These are phyloP conservation scores for Penicillium mononematosum DNA, from an alignment of 495 filamentous ascomycete genomes.

Conservation along the genomic window DNA sequence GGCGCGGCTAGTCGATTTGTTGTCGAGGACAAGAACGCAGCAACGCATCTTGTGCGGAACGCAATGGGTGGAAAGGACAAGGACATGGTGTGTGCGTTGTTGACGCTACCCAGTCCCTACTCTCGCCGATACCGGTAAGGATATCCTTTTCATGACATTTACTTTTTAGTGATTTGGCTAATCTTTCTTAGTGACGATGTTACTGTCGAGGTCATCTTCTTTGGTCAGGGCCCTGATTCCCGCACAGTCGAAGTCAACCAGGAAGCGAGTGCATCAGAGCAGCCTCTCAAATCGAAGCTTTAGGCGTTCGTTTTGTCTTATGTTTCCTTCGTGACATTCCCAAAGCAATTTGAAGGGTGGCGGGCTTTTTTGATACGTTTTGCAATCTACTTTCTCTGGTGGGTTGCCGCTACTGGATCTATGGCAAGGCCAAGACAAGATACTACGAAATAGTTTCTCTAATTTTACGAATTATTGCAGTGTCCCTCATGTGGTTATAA, in stretches of 20 bases:
- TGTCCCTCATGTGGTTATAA: background rate
- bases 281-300: constrained; percentile 58
- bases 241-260: constrained; percentile 78
- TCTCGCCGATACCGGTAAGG: constrained; percentile 83
- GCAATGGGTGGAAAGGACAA: constrained; percentile 90
- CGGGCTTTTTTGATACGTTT: background rate
- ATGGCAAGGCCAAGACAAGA: background rate
- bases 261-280: constrained; percentile 72
- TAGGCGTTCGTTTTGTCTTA: constrained; percentile 23
- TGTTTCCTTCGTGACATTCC: background rate
- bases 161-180: constrained; percentile 4
- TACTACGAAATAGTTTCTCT: background rate
- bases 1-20: constrained; percentile 76
- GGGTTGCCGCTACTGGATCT: background rate
- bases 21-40: constrained; percentile 93
- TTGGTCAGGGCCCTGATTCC: constrained; percentile 72
- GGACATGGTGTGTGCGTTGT: constrained; percentile 90
- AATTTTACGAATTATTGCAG: background rate
- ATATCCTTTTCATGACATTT: background rate
- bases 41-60: constrained; percentile 93
- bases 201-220: constrained; percentile 98
- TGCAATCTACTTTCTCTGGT: background rate
- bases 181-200: constrained; percentile 71
- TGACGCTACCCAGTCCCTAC: constrained; percentile 89
- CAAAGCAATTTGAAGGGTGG: constrained; percentile 1